Evolutionary conservation across 75 land plant species (phyloP), one percentile per base, ranked within the genome.

Genomic region (Cupressus sempervirens): DNA sequence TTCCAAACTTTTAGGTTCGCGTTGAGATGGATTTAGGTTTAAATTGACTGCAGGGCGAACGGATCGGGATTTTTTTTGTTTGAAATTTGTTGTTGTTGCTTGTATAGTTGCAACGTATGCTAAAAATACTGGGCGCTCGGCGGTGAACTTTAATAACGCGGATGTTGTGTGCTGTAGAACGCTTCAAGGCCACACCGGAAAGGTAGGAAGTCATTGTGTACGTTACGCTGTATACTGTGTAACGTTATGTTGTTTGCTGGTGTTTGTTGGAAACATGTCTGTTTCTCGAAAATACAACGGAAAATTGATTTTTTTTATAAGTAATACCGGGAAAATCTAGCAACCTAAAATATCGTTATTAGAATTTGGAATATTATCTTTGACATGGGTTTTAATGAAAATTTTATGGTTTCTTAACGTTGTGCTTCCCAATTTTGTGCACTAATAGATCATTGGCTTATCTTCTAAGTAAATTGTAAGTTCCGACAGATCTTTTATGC

Each of bases 111-210:
- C 94, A 12, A 85, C 84, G 3, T 93, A 93, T 81, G 92, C 96
- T 23, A 86, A 74, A 81, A 56, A 88, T 14, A 90, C 87, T 70
- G 94, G 92, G 70, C 83, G 86, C 53, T 77, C 86, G 82, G 83
- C 91, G 20, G 87, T 94, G 20, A 86, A 30, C 50, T 94, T 93
- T 48, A 87, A 87, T 32, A 88, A 91, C n/a, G 90, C 91, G 34
- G 94, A 94, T 93, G 92, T 94, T 62, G 92, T 93, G 29, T 94
- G 96, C 83, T 91, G 96, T 65, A 88, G 96, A 86, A 93, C 93
- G 3, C 85, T 94, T 85, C 96, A 94, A 79, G 96, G 96, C 0
- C 96, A 94, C 68, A 91, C 94, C 0, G 96, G 96, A n/a, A 94
- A 94, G 92, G 96, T 92, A 53, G 58, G 40, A 40, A 56, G n/a